Evolutionary conservation across 2,329 filamentous ascomycete genomes (phyloP), one percentile per base, ranked within the genome.

Genomic region (Colletotrichum chlorophyti): DNA sequence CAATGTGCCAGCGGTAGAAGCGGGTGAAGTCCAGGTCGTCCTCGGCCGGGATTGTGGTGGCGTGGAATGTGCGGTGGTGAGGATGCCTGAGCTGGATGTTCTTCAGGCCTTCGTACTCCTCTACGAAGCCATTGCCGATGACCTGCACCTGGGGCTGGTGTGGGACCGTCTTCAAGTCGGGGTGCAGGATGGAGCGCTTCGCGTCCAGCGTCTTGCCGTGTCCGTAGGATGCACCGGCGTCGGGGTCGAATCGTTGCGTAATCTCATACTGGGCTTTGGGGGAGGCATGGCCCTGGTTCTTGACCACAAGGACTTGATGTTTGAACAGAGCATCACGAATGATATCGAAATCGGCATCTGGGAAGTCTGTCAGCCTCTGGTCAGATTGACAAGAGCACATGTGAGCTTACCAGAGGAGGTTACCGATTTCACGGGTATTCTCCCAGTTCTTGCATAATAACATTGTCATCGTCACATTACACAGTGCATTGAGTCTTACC

Each of bases 1-100:
- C 90, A 51, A 93, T 92, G 70, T 93, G 90, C 90, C 90, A 93
- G 58, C 90, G 79, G 74, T 91, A 93, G 74, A 91, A 87, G 75
- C 75, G 76, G 4, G 81, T 83, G 58, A 69, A 79, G 65, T 74
- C 74, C 17, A 80, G 70, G 60, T 83, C 80, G n/a, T 82, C 77
- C 7, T 73, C 71, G 12, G 72, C 74, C 0, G 88, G 81, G 62
- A 93, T 84, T 17, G 76, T 69, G 5, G 84, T 83, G 49, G 84
- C 83, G 72, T 93, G 90, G 73, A 93, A 93, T 1, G 87, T 91
- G 57, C 82, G 83, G 76, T 93, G 91, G 68, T 93, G 90, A 6
- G 91, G 90, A 68, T 93, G 91, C 53, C 83, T 83, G 27, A 93
- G 81, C 29, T 77, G 83, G 62, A 93, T 82, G 68, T 92, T 79